Evolutionary conservation across 2,329 filamentous ascomycete species (phyloP).

Genomic region (Aschersonia sp.): DNA sequence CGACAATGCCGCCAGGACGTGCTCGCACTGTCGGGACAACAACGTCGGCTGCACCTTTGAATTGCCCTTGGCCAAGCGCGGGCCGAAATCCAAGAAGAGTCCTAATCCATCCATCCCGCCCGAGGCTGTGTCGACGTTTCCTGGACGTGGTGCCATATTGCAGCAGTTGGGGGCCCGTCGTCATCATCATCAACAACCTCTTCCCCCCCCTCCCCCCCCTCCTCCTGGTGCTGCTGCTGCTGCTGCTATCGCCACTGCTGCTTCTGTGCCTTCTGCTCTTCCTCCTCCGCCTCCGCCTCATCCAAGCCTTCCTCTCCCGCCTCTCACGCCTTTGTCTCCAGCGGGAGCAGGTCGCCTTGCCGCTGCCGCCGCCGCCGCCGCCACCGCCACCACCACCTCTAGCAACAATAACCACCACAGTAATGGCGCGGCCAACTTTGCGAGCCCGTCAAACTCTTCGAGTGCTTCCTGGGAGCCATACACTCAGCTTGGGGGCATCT

Average conservation of each 20-base stretch:
- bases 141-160: slow-evolving; percentile 2
- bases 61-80: slow-evolving; percentile 21
- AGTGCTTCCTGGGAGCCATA: slow-evolving; percentile 8
- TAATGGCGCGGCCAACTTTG: slow-evolving; percentile 4
- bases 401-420: background rate
- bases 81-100: slow-evolving; percentile 19
- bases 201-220: background rate
- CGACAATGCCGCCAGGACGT: slow-evolving; percentile 9
- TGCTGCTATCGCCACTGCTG: background rate
- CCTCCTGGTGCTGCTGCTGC: background rate
- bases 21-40: slow-evolving; percentile 18
- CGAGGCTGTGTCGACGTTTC: slow-evolving; percentile 4
- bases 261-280: background rate
- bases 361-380: background rate
- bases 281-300: background rate
- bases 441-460: slow-evolving; percentile 7
- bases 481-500: background rate
- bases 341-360: background rate
- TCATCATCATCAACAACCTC: background rate
- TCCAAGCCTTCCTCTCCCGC: background rate
- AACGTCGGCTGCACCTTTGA: slow-evolving; percentile 21
- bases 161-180: background rate
- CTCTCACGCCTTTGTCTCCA: background rate
- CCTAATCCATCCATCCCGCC: slow-evolving; percentile 6
- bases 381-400: background rate